These are phyloP conservation scores for Moniliella sp. DNA, from an alignment of 1,284 basidiomycete genomes.

Conservation along the genomic window DNA sequence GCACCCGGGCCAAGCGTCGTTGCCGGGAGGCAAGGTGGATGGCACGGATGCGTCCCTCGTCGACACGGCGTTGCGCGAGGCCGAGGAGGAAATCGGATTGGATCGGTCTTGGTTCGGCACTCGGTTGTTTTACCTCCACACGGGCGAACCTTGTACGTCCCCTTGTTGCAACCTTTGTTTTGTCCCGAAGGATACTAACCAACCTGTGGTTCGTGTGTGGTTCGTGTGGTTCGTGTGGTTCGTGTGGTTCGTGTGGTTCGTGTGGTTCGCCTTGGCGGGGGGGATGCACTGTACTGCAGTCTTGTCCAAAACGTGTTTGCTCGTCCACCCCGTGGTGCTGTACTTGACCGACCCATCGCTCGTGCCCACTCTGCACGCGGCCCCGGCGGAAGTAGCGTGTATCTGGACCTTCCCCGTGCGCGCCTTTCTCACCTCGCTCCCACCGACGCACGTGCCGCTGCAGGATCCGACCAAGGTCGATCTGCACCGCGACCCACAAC, in stretches of 20 bases:
- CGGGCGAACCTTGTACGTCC: conserved; percentile 7
- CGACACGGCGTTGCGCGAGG: conserved; percentile 10
- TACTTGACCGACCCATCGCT: conserved; percentile 1
- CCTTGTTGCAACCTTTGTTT: background rate
- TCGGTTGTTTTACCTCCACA: conserved; percentile 5
- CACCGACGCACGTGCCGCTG: background rate
- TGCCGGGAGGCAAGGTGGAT: conserved; percentile 14
- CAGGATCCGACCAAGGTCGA: conserved; percentile 7
- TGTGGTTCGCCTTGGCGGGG: too few species aligned
- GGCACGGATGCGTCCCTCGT: conserved; percentile 4
- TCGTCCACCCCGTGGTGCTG: conserved; percentile 14
- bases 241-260: too few species aligned
- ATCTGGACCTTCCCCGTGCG: conserved; percentile 8
- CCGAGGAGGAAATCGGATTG: conserved; percentile 10
- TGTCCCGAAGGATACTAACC: too few species aligned
- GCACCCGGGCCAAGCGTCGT: conserved; percentile 12
- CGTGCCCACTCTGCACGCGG: conserved; percentile 3
- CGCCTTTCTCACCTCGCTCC: conserved; percentile 5
- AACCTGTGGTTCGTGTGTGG: too few species aligned
- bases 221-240: too few species aligned
- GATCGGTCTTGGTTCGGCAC: conserved; percentile 1
- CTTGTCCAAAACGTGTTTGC: conserved; percentile 10
- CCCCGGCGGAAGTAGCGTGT: conserved; percentile 7
- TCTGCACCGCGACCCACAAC: conserved; percentile 9
- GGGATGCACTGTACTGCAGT: too few species aligned